These are phyloP conservation scores for Dendrobium catenatum DNA, from an alignment of 106 monocot genomes.

Conservation along the genomic window DNA sequence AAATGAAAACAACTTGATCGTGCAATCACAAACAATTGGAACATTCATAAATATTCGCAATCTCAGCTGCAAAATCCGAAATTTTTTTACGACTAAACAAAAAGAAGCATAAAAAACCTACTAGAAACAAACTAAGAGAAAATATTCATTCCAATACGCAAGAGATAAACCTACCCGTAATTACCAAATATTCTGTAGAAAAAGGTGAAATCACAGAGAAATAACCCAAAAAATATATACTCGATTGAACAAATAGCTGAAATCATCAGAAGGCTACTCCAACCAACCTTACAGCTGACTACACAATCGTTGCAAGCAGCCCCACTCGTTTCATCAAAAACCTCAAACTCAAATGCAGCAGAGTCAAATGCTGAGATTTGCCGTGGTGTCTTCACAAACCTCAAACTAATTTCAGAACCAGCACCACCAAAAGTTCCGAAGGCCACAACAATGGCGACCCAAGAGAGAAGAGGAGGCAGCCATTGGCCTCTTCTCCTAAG, in stretches of 20 bases:
- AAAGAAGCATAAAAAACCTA: neutral
- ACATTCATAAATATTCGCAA: neutral
- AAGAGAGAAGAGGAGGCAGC: constrained; percentile 13
- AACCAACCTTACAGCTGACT: constrained; percentile 50
- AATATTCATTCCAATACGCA: neutral
- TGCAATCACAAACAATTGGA: neutral
- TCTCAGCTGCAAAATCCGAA: neutral
- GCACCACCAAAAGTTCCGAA: constrained; percentile 13
- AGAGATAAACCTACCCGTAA: neutral
- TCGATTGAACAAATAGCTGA: neutral
- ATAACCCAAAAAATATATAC: neutral
- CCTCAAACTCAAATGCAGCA: constrained; percentile 49
- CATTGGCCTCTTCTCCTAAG: constrained; percentile 13
- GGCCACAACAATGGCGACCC: neutral
- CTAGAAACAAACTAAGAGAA: neutral
- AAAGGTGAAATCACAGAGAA: neutral
- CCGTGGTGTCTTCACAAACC: constrained; percentile 27
- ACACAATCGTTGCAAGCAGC: constrained; percentile 28
- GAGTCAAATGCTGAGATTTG: constrained; percentile 27
- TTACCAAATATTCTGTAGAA: neutral
- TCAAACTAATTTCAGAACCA: constrained; percentile 17
- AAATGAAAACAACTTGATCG: neutral
- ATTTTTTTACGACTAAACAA: too few relatives aligned
- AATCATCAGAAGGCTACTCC: neutral
- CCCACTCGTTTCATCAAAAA: constrained; percentile 19